Evolutionary conservation across 2,329 filamentous ascomycete genomes (phyloP), one percentile per base, ranked within the genome.

Genomic region (Fusarium pseudocircinatum): DNA sequence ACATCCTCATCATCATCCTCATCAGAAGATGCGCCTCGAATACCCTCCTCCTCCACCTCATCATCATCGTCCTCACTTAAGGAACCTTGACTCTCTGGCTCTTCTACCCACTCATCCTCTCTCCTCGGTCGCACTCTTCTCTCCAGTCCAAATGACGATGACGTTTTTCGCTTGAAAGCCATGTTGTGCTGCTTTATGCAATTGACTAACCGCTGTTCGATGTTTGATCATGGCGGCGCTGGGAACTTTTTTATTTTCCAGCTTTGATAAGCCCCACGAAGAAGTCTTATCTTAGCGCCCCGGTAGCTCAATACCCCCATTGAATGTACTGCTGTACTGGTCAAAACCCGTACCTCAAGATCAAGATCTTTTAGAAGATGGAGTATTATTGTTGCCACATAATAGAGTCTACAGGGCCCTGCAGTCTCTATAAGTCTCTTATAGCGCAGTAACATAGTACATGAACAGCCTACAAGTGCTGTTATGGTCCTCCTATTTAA

Each of bases 61-160:
- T 78, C 72, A 4, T 78, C 79, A 56, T 78, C 72, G 4, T 78
- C 79, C 32, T 71, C 73, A 22, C 75, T 76, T 30, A 75, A 76
- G 44, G 73, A 76, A n/a, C 70, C 70, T 15, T 80, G 81, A 20
- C 80, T 82, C 73, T 80, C 82, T 60, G 79, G 69, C 30, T 84
- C 83, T 11, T 80, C 69, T 43, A 85, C 81, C 75, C 82, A 83
- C 58, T 85, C 81, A 32, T 86, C 85, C 34, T 87, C 83, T 36
- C 78, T 83, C 53, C 85, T 80, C 4, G 83, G 81, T 40, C 84
- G 83, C 3, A 87, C 85, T 46, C 85, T 81, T 63, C 85, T 81
- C 67, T 84, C 82, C 4, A 86, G 77, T 16, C 80, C 82, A 12
- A 78, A 44, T 2, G 79, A 77, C 7, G 65, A 64, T 4, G 81